Evolutionary conservation across 2,329 filamentous ascomycete species (phyloP).

Genomic region (Alternaria arborescens): DNA sequence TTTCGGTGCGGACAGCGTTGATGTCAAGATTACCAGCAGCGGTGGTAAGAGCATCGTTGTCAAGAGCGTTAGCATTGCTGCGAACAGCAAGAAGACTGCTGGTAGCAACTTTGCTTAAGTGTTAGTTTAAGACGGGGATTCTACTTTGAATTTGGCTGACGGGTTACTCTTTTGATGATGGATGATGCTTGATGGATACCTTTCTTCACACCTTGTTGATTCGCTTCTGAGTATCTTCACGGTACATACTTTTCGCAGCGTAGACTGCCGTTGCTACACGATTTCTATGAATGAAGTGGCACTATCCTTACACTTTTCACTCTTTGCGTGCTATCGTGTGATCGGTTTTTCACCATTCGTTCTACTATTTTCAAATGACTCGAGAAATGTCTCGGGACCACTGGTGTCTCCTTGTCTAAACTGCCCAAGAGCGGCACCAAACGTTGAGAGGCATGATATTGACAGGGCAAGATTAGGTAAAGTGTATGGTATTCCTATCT

Average conservation of each 20-base stretch:
- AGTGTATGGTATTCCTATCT: no score
- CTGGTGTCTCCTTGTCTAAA: no score
- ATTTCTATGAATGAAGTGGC: background rate
- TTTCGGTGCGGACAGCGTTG: slow-evolving; percentile 63
- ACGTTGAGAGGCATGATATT: no score
- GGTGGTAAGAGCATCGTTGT: slow-evolving; percentile 63
- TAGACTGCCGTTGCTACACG: background rate
- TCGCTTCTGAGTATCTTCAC: background rate
- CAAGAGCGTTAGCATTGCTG: slow-evolving; percentile 59
- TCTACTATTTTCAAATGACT: background rate
- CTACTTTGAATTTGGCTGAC: background rate
- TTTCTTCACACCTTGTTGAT: slow-evolving; percentile 1
- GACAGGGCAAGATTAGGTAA: no score
- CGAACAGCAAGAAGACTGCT: slow-evolving; percentile 36
- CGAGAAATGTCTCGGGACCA: no score
- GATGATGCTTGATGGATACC: background rate
- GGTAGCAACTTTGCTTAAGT: slow-evolving; percentile 42
- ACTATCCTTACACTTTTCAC: background rate
- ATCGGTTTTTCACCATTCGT: background rate
- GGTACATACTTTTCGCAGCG: background rate
- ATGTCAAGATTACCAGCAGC: slow-evolving; percentile 64
- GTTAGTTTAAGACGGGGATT: background rate
- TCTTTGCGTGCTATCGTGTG: background rate
- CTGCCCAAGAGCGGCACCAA: no score
- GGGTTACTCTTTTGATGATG: slow-evolving; percentile 1